Evolutionary conservation across 129 eudicot species (phyloP).

Genomic region (Smallanthus sonchifolius): DNA sequence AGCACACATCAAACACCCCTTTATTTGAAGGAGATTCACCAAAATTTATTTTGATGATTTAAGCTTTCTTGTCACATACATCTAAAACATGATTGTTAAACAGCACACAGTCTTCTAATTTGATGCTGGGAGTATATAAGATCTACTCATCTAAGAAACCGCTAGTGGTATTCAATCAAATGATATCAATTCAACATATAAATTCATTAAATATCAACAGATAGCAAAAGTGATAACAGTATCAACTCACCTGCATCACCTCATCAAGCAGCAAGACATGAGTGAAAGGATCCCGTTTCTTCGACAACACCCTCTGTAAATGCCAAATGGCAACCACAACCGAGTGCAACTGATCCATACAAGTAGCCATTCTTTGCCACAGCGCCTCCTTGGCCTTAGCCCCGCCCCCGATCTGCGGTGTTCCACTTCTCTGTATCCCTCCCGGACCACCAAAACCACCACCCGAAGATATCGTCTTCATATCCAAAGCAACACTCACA

Average conservation of each 20-base stretch:
- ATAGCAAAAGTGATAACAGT: neutral
- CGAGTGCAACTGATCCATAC: slow-evolving; percentile 94
- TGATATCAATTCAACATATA: neutral
- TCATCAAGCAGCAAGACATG: slow-evolving; percentile 87
- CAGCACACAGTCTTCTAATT: neutral
- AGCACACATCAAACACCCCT: neutral
- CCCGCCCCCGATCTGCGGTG: slow-evolving; percentile 76
- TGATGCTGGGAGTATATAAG: neutral
- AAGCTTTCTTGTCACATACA: neutral
- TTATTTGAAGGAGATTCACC: slow-evolving; percentile 3
- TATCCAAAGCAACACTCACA: slow-evolving; percentile 69
- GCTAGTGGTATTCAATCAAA: neutral
- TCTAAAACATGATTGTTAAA: slow-evolving; percentile 3
- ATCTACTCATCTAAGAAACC: neutral
- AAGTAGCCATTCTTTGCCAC: slow-evolving; percentile 84
- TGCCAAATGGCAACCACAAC: slow-evolving; percentile 86
- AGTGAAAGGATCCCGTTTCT: slow-evolving; percentile 95
- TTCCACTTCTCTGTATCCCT: slow-evolving; percentile 85
- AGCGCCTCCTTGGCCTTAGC: slow-evolving; percentile 79
- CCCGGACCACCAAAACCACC: slow-evolving; percentile 72
- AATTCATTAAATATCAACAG: neutral
- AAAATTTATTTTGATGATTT: neutral
- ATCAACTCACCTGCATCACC: slow-evolving; percentile 65
- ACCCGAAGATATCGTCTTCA: slow-evolving; percentile 64
- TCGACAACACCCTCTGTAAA: slow-evolving; percentile 94